Base-by-base conservation (phyloP, 345 rosid species). In the Camelina laxa region DNA sequence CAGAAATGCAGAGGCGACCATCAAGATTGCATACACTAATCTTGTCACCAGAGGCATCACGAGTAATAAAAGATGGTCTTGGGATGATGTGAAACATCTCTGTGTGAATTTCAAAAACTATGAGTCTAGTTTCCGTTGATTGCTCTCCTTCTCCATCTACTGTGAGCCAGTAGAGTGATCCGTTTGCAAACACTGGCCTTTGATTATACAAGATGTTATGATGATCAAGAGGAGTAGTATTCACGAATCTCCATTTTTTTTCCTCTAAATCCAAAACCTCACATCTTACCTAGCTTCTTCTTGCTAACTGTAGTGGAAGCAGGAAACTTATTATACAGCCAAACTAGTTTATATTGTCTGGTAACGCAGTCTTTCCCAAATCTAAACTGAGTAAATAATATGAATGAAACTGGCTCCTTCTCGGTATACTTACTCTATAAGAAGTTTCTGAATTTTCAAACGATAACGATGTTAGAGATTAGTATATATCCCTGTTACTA, bases 91-190 rank as follows among this genome's bases (percentile, higher is more conserved):
- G 54, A 41, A 72, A 62, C 62, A 51, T 17, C 62, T 72, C 55
- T 3, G 35, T 27, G 21, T 72, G 69, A 14, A 62, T 41, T 41
- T 72, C 53, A 0, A 63, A 72, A 63, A 72, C 55, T 27, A 72
- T 30, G 62, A 72, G 69, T 14, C 62, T 50, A 1, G 75, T 72
- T 5, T 38, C 4, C 5, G 8, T 24, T 16, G 33, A 4, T 60
- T 60, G 17, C 49, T 48, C 4, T 22, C 49, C 59, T 9, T 22
- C 11, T 12, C 38, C 50, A 22, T 60, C 51, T 49, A 33, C 54
- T 6, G 69, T 61, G 42, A 50, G 61, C 75, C 75, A 50, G 42
- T 72, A 61, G 69, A 72, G 54, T 1, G 68, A 71, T 71, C 68
- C 75, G 51, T 72, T 72, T 72, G n/a, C 69, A 61, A 61, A 61